phyloP scores from a whole-genome alignment of 805 yeast species.

The Lachancea sp. region DNA sequence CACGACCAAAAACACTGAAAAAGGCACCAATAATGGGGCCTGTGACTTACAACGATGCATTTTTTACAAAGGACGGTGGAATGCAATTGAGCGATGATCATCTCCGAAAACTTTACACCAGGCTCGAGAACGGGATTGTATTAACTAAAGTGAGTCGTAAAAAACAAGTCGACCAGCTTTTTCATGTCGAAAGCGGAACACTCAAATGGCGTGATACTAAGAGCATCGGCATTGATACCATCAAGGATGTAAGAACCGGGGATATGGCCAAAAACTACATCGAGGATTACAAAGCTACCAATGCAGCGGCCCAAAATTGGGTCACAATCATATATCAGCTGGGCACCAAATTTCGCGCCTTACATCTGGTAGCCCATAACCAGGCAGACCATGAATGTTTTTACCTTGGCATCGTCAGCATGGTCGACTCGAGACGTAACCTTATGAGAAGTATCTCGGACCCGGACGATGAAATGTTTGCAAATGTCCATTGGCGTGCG shows the following conservation, averaged over 20 bases:
- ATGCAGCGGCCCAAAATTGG: slow-evolving; percentile 66
- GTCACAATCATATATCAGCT: slow-evolving; percentile 68
- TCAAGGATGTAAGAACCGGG: slow-evolving; percentile 39
- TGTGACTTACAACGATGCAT: slow-evolving; percentile 20
- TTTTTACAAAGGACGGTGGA: neutral
- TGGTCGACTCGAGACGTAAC: slow-evolving; percentile 53
- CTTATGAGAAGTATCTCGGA: slow-evolving; percentile 57
- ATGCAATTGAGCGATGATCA: neutral
- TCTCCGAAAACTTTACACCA: neutral
- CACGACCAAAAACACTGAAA: neutral
- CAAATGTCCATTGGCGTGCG: slow-evolving; percentile 57
- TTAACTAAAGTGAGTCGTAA: slow-evolving; percentile 28
- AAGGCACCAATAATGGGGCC: slow-evolving; percentile 18
- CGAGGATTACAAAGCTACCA: slow-evolving; percentile 72
- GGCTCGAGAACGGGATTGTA: slow-evolving; percentile 15
- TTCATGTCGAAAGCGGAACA: slow-evolving; percentile 18
- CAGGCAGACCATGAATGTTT: slow-evolving; percentile 48
- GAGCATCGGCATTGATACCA: slow-evolving; percentile 26
- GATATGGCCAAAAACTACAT: slow-evolving; percentile 76
- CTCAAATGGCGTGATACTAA: slow-evolving; percentile 27
- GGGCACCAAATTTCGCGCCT: slow-evolving; percentile 59
- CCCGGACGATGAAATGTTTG: slow-evolving; percentile 53
- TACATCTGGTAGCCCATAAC: slow-evolving; percentile 67
- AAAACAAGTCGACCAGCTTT: slow-evolving; percentile 21
- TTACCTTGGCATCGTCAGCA: slow-evolving; percentile 46